Conservation (phyloP, 805 yeast genomes). For the Dipodascopsis tothii region DNA sequence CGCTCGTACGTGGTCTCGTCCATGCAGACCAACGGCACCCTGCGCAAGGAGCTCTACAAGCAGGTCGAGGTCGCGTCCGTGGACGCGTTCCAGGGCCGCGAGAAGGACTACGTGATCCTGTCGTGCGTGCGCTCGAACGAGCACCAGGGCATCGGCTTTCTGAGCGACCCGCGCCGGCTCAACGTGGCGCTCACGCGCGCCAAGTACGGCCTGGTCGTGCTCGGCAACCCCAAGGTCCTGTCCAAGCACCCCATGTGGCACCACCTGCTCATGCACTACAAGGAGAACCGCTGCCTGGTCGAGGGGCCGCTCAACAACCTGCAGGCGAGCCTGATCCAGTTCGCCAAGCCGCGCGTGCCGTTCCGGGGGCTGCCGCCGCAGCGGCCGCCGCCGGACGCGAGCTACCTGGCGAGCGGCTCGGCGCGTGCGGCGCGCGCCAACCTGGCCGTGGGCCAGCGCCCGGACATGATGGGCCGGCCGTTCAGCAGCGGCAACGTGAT, state of each 20-base stretch:
- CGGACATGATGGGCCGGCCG: no score
- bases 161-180: constrained; percentile 75
- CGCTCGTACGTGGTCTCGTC: constrained; percentile 72
- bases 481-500: constrained; percentile 30
- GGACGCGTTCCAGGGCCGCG: constrained; percentile 93
- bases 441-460: background rate
- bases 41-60: constrained; percentile 56
- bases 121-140: constrained; percentile 80
- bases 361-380: constrained; percentile 17
- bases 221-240: constrained; percentile 79
- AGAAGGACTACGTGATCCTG: constrained; percentile 69
- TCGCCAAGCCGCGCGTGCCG: constrained; percentile 20
- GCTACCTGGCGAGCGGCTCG: background rate
- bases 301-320: constrained; percentile 81
- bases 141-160: constrained; percentile 67
- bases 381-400: background rate
- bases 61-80: constrained; percentile 86
- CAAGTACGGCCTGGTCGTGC: constrained; percentile 65
- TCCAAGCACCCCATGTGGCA: constrained; percentile 71
- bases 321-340: constrained; percentile 60
- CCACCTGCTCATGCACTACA: constrained; percentile 63
- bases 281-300: constrained; percentile 80
- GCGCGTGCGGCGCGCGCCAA: background rate
- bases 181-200: constrained; percentile 90
- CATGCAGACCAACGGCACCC: constrained; percentile 63